Evolutionary conservation across 352 stramenopile species (phyloP), one percentile per base, ranked within the genome.

Genomic region (Phytophthora chlamydospora): DNA sequence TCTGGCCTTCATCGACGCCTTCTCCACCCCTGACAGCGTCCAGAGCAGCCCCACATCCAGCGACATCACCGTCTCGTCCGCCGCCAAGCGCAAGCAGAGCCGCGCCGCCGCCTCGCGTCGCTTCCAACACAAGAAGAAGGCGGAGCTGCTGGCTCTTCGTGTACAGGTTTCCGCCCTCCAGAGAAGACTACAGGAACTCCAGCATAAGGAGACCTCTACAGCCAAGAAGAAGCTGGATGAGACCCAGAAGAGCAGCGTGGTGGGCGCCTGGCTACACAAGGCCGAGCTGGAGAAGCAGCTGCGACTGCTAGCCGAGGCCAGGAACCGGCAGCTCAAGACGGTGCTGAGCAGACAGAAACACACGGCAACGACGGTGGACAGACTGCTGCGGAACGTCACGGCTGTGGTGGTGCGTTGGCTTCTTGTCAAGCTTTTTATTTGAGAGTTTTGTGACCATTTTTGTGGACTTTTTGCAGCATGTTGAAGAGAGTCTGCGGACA

Each of bases 71-170:
- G 21, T 24, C 21, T 24, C 21, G 21, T 24, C 12, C 11, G 8
- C 19, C 4, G 27, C n/a, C 2, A 52, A 13, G 19, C 41, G 35
- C 10, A 61, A 67, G 41, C 51, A 52, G 42, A 60, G 38, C 17
- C 53, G 41, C 24, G 59, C 59, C 5, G 59, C 59, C 6, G 50
- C 59, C n/a, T 67, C 59, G 14, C 12, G 50, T 8, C 59, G 59
- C 43, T 67, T 58, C 19, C 59, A 67, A 14, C 59, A 57, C 29
- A 67, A 67, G 59, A 67, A 67, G 46, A 59, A 36, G 24, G 48
- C 58, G 8, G 50, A 62, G 19, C 36, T 62, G 13, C 24, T 65
- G 21, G 55, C 44, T 6, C n/a, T 63, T 6, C 17, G 58, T 39
- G 50, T 31, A 10, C 58, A 67, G 32, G 32, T 33, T 13, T 9